Percentiles rank a stretch among this genome's conserved stretches.
These are phyloP conservation scores for Fusarium ambrosium DNA, from an alignment of 2,329 filamentous ascomycete species.

Conservation along the genomic window DNA sequence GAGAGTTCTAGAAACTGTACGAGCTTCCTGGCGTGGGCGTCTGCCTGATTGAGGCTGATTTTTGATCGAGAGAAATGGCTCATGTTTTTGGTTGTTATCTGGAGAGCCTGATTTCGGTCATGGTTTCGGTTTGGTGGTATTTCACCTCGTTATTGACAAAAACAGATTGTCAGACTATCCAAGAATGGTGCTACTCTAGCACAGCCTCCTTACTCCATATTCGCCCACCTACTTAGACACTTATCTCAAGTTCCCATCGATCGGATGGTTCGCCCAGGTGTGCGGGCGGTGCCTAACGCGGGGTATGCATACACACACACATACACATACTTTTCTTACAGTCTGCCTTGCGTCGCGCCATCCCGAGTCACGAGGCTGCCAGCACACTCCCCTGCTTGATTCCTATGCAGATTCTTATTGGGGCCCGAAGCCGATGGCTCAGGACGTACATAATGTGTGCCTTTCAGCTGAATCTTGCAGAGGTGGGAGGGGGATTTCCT, in stretches of 20 bases:
- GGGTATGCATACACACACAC: not conserved
- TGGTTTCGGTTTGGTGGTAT: not conserved
- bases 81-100: not conserved
- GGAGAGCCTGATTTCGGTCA: not conserved
- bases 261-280: not conserved
- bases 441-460: constrained; percentile 5
- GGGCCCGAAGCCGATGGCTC: not conserved
- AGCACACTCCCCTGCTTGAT: not conserved
- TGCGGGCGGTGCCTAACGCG: not conserved
- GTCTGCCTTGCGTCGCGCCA: not conserved
- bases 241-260: not conserved
- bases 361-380: not conserved
- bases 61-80: not conserved
- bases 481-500: not conserved
- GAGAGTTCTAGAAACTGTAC: constrained; percentile 8
- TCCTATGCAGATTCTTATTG: not conserved
- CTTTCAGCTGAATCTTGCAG: constrained; percentile 1
- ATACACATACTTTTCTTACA: not conserved
- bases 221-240: not conserved
- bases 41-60: constrained; percentile 20
- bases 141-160: not conserved
- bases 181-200: not conserved
- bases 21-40: not conserved
- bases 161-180: not conserved
- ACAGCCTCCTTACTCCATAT: not conserved